These are phyloP conservation scores for Neofusicoccum parvum DNA, from an alignment of 2,329 filamentous ascomycete genomes.

Conservation along the genomic window DNA sequence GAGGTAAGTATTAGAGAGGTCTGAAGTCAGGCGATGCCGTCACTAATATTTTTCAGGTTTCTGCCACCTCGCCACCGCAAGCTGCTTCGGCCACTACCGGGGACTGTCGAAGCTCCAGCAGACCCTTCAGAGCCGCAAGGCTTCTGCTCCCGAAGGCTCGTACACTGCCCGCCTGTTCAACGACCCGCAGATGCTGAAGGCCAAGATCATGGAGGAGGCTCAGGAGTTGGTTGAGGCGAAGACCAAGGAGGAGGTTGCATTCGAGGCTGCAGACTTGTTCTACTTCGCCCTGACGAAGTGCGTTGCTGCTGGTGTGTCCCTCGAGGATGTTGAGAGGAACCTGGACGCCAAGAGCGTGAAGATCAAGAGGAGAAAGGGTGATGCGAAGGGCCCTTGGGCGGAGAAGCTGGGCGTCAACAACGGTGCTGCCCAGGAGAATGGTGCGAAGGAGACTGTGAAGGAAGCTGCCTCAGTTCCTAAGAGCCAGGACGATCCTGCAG, in stretches of 20 bases:
- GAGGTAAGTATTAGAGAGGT: slow-evolving; percentile 48
- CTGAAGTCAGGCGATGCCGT: not conserved
- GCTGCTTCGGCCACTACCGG: slow-evolving; percentile 84
- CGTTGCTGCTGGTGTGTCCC: slow-evolving; percentile 76
- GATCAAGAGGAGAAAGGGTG: slow-evolving; percentile 88
- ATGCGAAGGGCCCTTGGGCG: slow-evolving; percentile 92
- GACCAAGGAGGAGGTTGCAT: slow-evolving; percentile 80
- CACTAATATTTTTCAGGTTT: slow-evolving; percentile 58
- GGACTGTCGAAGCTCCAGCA: slow-evolving; percentile 85
- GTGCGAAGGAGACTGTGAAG: slow-evolving; percentile 46
- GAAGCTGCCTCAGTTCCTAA: slow-evolving; percentile 58
- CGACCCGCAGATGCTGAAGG: slow-evolving; percentile 82
- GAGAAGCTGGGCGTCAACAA: slow-evolving; percentile 62
- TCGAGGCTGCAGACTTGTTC: slow-evolving; percentile 91
- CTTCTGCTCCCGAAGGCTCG: slow-evolving; percentile 81
- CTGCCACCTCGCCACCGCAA: slow-evolving; percentile 89
- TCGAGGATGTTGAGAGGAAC: slow-evolving; percentile 89
- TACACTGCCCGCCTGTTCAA: slow-evolving; percentile 94
- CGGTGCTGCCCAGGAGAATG: slow-evolving; percentile 25
- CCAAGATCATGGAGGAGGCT: slow-evolving; percentile 98
- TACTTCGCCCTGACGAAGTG: slow-evolving; percentile 96
- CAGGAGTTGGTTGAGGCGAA: slow-evolving; percentile 90
- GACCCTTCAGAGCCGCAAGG: slow-evolving; percentile 79
- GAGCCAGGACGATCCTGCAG: slow-evolving; percentile 53
- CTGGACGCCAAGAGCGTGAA: slow-evolving; percentile 94